phyloP scores from a whole-genome alignment of 129 eudicot species.

The Flaveria ramosissima region DNA sequence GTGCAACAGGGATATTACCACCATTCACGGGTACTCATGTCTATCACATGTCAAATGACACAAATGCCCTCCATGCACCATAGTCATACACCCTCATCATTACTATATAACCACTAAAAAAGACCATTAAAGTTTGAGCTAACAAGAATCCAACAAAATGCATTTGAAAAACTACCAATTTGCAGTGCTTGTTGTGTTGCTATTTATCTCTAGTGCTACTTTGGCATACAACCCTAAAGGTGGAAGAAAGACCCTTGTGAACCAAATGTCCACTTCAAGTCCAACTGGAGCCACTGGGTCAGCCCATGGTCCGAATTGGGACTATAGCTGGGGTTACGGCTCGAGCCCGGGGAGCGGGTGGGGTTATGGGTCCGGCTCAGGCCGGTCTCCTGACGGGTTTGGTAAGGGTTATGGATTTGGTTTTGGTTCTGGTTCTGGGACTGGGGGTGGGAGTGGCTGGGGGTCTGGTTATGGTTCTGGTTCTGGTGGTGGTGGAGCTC shows the following conservation, averaged over 20 bases:
- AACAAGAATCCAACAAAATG: slow-evolving; percentile 21
- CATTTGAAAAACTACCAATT: slow-evolving; percentile 28
- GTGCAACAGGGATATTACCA: slow-evolving; percentile 19
- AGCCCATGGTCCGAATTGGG: slow-evolving; percentile 76
- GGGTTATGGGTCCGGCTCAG: slow-evolving; percentile 87
- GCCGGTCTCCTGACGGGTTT: slow-evolving; percentile 59
- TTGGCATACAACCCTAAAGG: slow-evolving; percentile 29
- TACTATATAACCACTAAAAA: slow-evolving; percentile 24
- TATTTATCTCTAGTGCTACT: slow-evolving; percentile 25
- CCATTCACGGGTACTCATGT: slow-evolving; percentile 35
- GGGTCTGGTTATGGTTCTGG: slow-evolving; percentile 66
- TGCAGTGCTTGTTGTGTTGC: slow-evolving; percentile 21
- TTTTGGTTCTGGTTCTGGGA: slow-evolving; percentile 69
- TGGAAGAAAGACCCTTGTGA: slow-evolving; percentile 38
- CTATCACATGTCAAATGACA: slow-evolving; percentile 19
- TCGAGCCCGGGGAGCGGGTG: slow-evolving; percentile 64
- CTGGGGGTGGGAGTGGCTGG: slow-evolving; percentile 67
- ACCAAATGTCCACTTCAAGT: slow-evolving; percentile 24
- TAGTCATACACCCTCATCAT: slow-evolving; percentile 26
- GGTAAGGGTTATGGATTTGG: slow-evolving; percentile 72
- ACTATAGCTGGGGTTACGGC: slow-evolving; percentile 75
- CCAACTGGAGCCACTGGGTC: slow-evolving; percentile 55
- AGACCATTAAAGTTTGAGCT: slow-evolving; percentile 4
- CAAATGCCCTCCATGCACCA: slow-evolving; percentile 30
- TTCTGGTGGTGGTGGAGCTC: slow-evolving; percentile 53